Evolutionary conservation across 2,329 filamentous ascomycete species (phyloP).

Genomic region (Fusarium floridanum): DNA sequence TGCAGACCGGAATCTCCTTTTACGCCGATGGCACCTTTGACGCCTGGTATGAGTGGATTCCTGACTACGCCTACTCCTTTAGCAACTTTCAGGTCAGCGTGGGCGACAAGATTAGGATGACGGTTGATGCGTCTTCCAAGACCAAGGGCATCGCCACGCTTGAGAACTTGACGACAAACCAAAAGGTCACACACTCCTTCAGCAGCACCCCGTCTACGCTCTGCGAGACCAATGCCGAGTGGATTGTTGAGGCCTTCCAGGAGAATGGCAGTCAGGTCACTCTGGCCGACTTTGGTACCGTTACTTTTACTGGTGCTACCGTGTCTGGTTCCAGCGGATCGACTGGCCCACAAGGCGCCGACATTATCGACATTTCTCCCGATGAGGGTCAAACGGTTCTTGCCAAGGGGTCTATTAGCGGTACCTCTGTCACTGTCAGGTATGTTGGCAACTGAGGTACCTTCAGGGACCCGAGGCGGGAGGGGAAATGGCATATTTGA

Average conservation of each 20-base stretch:
- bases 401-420: constrained; percentile 4
- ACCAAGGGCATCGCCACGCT: constrained; percentile 46
- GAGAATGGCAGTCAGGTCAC: constrained; percentile 42
- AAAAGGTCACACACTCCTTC: constrained; percentile 65
- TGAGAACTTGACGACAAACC: constrained; percentile 65
- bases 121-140: constrained; percentile 44
- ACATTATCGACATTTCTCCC: constrained; percentile 15
- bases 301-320: constrained; percentile 43
- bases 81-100: constrained; percentile 47
- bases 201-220: constrained; percentile 57
- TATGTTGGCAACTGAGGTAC: constrained; percentile 13
- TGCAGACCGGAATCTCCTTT: constrained; percentile 60
- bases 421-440: constrained; percentile 9
- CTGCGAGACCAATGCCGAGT: constrained; percentile 70
- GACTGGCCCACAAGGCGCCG: not conserved
- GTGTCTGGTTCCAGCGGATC: constrained; percentile 36
- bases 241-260: constrained; percentile 68
- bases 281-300: constrained; percentile 49
- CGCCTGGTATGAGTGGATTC: constrained; percentile 63
- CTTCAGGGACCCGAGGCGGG: not conserved
- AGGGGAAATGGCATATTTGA: not conserved
- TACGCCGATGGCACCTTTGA: constrained; percentile 53
- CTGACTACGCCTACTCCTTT: constrained; percentile 58
- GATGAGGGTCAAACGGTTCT: constrained; percentile 12
- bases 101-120: constrained; percentile 50